Evolutionary conservation across 2,329 filamentous ascomycete species (phyloP).

Genomic region (Sporothrix euskadiensis): DNA sequence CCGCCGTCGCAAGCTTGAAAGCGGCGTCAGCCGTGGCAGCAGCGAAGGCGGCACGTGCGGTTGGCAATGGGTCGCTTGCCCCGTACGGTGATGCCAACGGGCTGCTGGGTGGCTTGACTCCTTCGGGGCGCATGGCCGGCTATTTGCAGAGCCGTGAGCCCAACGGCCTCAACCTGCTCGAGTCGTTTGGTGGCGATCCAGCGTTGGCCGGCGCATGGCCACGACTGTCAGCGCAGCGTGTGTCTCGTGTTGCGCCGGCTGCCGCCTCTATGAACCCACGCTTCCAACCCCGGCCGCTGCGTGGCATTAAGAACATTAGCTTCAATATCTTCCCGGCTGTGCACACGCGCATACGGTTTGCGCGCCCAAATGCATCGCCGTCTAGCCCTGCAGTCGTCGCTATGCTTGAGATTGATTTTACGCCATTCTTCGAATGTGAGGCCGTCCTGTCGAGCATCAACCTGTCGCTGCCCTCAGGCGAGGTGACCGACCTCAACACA

Average conservation of each 20-base stretch:
- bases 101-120: constrained; percentile 1
- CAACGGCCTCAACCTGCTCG: constrained; percentile 73
- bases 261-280: constrained; percentile 50
- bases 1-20: constrained; percentile 61
- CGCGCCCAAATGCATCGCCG: constrained; percentile 60
- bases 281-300: constrained; percentile 60
- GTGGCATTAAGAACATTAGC: constrained; percentile 57
- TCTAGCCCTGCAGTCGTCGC: constrained; percentile 64
- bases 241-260: constrained; percentile 71
- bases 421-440: constrained; percentile 66
- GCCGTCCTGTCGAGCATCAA: constrained; percentile 61
- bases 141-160: constrained; percentile 70
- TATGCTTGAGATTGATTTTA: constrained; percentile 72
- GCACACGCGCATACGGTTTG: constrained; percentile 72
- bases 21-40: constrained; percentile 48
- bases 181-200: constrained; percentile 68
- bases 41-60: constrained; percentile 43
- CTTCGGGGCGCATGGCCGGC: constrained; percentile 41
- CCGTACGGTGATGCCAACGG: not conserved
- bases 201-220: constrained; percentile 62
- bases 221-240: constrained; percentile 69
- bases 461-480: constrained; percentile 59
- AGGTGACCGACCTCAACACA: constrained; percentile 57
- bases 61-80: constrained; percentile 40
- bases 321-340: constrained; percentile 68